Conservation (phyloP, 148 eudicot genomes). For the Nepenthes mirabilis region DNA sequence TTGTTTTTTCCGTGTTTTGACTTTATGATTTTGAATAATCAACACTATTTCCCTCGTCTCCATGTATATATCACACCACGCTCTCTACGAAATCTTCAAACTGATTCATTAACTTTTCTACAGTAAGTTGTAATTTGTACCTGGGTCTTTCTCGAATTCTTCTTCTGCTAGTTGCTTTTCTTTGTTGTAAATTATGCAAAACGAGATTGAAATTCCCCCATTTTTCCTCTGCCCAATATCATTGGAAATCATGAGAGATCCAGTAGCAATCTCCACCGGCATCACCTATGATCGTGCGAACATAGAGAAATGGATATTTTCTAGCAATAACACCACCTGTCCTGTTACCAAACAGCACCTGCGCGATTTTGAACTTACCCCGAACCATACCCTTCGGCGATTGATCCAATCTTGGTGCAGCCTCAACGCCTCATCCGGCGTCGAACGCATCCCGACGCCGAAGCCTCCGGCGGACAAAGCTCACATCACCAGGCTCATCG, state of each 20-base stretch:
- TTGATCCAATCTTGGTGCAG: conserved; percentile 86
- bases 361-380: conserved; percentile 27
- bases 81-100: no score
- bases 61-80: not conserved
- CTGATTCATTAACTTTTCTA: no score
- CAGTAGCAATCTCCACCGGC: conserved; percentile 56
- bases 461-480: conserved; percentile 32
- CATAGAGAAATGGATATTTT: conserved; percentile 56
- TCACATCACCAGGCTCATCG: conserved; percentile 37
- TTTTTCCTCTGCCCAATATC: conserved; percentile 65
- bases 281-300: conserved; percentile 67
- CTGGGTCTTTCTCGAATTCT: no score
- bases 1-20: conserved; percentile 4
- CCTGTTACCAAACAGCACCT: conserved; percentile 71
- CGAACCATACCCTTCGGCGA: conserved; percentile 74
- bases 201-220: conserved; percentile 53
- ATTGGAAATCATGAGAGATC: conserved; percentile 64
- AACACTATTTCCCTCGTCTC: not conserved
- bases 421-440: conserved; percentile 47
- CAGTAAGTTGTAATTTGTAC: no score
- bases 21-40: not conserved
- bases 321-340: conserved; percentile 33
- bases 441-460: conserved; percentile 67
- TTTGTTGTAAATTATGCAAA: conserved; percentile 2
- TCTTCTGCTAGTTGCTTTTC: no score